A percentile compares a stretch with the other conserved stretches of the same genome.
Evolutionary conservation across 495 filamentous ascomycete genomes (phyloP).

Genomic region (Podospora bellae-mahoneyi): DNA sequence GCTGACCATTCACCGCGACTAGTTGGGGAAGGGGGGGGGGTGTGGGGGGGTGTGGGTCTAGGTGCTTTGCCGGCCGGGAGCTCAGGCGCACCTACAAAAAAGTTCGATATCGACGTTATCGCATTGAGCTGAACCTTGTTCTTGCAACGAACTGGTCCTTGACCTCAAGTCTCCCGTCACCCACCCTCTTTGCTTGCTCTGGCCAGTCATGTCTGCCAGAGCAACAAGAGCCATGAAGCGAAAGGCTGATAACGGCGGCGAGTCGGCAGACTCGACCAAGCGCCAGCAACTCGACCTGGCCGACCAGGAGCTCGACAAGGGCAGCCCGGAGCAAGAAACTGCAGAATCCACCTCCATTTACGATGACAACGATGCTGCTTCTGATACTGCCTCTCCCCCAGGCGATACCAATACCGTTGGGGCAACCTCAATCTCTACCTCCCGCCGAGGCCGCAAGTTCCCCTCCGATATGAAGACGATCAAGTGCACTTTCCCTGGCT

Average conservation of each 20-base stretch:
- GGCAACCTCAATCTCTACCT: conserved; percentile 39
- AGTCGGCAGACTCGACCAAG: conserved; percentile 9
- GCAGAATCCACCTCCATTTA: conserved; percentile 21
- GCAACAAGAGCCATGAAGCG: conserved; percentile 19
- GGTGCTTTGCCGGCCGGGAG: conserved; percentile 20
- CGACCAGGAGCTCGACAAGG: conserved; percentile 6
- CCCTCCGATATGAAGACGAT: conserved; percentile 73
- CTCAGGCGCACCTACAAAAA: conserved; percentile 26
- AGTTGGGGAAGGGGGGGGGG: no score
- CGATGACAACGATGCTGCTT: conserved; percentile 17
- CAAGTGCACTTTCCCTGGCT: conserved; percentile 64
- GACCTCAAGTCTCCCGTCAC: not conserved
- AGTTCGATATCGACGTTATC: conserved; percentile 12
- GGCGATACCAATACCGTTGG: conserved; percentile 21
- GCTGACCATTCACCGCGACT: conserved; percentile 12
- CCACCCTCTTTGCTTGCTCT: not conserved
- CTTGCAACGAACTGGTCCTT: conserved; percentile 1
- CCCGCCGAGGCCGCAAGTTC: conserved; percentile 53
- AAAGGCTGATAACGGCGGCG: conserved; percentile 11
- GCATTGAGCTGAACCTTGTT: not conserved
- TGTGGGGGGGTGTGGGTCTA: not conserved
- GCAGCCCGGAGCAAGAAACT: not conserved
- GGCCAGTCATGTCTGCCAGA: not conserved
- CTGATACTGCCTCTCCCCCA: not conserved
- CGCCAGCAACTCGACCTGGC: conserved; percentile 11